phyloP scores from a whole-genome alignment of 805 yeast genomes.

The Cyberlindnera mississippiensis region DNA sequence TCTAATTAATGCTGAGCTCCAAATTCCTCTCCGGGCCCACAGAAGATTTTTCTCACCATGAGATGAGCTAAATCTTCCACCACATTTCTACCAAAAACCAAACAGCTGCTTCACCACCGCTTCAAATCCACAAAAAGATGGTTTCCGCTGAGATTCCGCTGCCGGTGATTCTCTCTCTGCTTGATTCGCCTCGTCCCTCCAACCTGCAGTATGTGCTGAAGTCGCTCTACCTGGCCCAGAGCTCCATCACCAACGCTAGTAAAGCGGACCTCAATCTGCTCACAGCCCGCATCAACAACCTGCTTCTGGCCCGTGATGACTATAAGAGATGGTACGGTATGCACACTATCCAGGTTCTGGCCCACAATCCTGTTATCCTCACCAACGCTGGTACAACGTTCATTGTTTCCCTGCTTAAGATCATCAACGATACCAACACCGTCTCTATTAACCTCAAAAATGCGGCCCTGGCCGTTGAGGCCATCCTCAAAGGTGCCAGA shows the following conservation, averaged over 20 bases:
- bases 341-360: constrained; percentile 28
- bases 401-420: constrained; percentile 34
- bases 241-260: constrained; percentile 38
- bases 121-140: constrained; percentile 3
- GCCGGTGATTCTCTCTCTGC: constrained; percentile 17
- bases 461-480: constrained; percentile 28
- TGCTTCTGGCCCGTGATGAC: constrained; percentile 34
- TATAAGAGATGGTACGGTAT: constrained; percentile 35
- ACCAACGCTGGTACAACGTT: constrained; percentile 36
- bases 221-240: constrained; percentile 20
- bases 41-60: neutral
- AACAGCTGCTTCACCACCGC: too few species aligned
- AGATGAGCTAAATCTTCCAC: constrained; percentile 1
- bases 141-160: constrained; percentile 25
- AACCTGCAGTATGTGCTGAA: constrained; percentile 22
- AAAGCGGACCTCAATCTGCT: constrained; percentile 49
- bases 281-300: constrained; percentile 31
- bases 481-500: constrained; percentile 43
- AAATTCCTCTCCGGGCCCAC: too few species aligned
- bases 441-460: constrained; percentile 30
- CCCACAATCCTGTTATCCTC: constrained; percentile 26
- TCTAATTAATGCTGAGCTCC: too few species aligned
- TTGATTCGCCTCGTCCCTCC: constrained; percentile 20
- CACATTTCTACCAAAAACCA: too few species aligned
- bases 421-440: constrained; percentile 31